These are phyloP conservation scores for Hypsizygus marmoreus DNA, from an alignment of 768 basidiomycete species.

Conservation along the genomic window DNA sequence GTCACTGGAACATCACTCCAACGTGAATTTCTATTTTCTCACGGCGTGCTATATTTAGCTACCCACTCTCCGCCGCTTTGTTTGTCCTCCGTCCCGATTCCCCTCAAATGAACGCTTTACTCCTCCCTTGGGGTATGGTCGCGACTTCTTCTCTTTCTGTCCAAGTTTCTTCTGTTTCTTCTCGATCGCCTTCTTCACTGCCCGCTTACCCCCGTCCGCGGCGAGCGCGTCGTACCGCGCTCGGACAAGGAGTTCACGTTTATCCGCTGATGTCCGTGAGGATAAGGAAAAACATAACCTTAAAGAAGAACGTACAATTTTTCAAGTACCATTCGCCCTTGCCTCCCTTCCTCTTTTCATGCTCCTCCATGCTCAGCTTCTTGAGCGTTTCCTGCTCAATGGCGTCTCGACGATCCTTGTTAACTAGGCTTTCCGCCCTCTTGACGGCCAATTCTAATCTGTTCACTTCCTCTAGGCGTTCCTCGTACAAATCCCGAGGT, in stretches of 20 bases:
- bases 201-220: slow-evolving; percentile 71
- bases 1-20: no score
- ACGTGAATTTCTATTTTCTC: not conserved
- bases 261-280: slow-evolving; percentile 57
- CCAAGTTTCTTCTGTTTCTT: slow-evolving; percentile 86
- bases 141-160: slow-evolving; percentile 86
- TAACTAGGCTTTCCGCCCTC: slow-evolving; percentile 74
- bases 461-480: slow-evolving; percentile 68
- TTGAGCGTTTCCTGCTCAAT: slow-evolving; percentile 71
- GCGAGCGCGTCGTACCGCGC: slow-evolving; percentile 82
- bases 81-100: slow-evolving; percentile 12
- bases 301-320: slow-evolving; percentile 50
- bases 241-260: slow-evolving; percentile 70
- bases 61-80: slow-evolving; percentile 21
- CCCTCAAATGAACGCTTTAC: slow-evolving; percentile 13
- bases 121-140: slow-evolving; percentile 56
- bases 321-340: slow-evolving; percentile 90
- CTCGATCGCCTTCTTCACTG: slow-evolving; percentile 86
- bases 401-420: slow-evolving; percentile 66
- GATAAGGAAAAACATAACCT: slow-evolving; percentile 3
- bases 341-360: slow-evolving; percentile 67
- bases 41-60: slow-evolving; percentile 13
- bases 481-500: slow-evolving; percentile 57
- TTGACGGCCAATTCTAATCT: slow-evolving; percentile 75
- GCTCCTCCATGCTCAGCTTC: slow-evolving; percentile 57